phyloP scores from a whole-genome alignment of 1,284 basidiomycete species.

The Heliocybe sulcata region DNA sequence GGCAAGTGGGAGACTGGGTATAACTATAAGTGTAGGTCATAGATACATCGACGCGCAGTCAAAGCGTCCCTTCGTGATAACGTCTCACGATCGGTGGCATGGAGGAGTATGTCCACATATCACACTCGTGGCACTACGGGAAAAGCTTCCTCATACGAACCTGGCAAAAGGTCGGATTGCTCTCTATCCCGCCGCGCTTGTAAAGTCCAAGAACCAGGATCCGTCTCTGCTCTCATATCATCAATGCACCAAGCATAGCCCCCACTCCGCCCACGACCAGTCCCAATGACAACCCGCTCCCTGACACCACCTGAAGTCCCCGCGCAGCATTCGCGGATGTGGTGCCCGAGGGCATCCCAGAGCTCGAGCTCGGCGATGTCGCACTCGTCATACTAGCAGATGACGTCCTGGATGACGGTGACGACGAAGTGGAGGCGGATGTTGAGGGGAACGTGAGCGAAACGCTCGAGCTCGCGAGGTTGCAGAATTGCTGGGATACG shows the following conservation, averaged over 20 bases:
- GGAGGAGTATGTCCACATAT: too few species aligned
- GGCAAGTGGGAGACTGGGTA: too few species aligned
- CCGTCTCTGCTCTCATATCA: too few species aligned
- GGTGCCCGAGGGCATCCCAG: not conserved
- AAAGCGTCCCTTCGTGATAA: too few species aligned
- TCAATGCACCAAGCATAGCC: not conserved
- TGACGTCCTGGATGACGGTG: constrained; percentile 5
- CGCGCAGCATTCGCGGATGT: not conserved
- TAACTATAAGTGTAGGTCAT: too few species aligned
- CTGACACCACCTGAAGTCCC: not conserved
- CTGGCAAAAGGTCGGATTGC: not conserved
- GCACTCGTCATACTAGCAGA: not conserved
- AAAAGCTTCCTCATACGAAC: too few species aligned
- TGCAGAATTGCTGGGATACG: constrained; percentile 23
- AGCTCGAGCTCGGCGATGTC: not conserved
- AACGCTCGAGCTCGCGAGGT: constrained; percentile 18
- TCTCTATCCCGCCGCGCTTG: too few species aligned
- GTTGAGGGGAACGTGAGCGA: constrained; percentile 20
- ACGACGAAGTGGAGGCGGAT: constrained; percentile 9
- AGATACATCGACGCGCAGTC: too few species aligned
- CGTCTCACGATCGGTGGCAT: too few species aligned
- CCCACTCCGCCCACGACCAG: not conserved
- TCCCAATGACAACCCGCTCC: not conserved
- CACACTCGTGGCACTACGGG: too few species aligned
- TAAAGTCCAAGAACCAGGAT: too few species aligned